phyloP scores from a whole-genome alignment of 1,139 yeast species.

The Candida sanyaensis region DNA sequence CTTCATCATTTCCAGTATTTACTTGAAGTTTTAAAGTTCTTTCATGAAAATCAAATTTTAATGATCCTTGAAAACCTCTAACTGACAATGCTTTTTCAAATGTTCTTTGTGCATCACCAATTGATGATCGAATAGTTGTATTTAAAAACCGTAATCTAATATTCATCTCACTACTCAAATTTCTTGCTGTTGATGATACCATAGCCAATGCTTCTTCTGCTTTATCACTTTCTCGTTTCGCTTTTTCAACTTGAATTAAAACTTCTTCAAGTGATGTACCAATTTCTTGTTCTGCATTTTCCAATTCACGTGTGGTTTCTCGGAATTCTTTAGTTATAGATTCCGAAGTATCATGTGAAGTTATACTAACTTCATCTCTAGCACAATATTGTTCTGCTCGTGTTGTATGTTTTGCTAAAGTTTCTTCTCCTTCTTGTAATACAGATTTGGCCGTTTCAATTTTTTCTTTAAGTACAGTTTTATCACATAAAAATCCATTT shows the following conservation, averaged over 20 bases:
- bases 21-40: slow-evolving; percentile 57
- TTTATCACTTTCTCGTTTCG: slow-evolving; percentile 28
- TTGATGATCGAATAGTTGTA: slow-evolving; percentile 39
- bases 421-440: slow-evolving; percentile 19
- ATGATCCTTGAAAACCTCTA: slow-evolving; percentile 76
- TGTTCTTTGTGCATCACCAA: slow-evolving; percentile 38
- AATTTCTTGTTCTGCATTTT: slow-evolving; percentile 37
- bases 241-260: slow-evolving; percentile 29
- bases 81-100: slow-evolving; percentile 61
- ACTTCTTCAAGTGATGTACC: slow-evolving; percentile 42
- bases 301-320: slow-evolving; percentile 32
- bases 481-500: slow-evolving; percentile 17
- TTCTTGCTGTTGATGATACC: slow-evolving; percentile 24
- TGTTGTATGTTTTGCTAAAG: slow-evolving; percentile 21
- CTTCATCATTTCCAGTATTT: slow-evolving; percentile 58
- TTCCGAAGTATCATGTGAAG: slow-evolving; percentile 35
- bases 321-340: slow-evolving; percentile 38
- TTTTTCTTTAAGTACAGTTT: slow-evolving; percentile 11
- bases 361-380: slow-evolving; percentile 29
- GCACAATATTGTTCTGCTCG: slow-evolving; percentile 35
- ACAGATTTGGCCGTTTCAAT: slow-evolving; percentile 16
- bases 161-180: slow-evolving; percentile 37
- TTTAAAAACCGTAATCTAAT: slow-evolving; percentile 53
- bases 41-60: slow-evolving; percentile 61
- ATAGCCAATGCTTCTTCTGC: slow-evolving; percentile 27